A percentile compares a stretch with the other conserved stretches of the same genome.
Evolutionary conservation across 1,139 yeast species (phyloP).

Genomic region (Protomyces macrosporus): DNA sequence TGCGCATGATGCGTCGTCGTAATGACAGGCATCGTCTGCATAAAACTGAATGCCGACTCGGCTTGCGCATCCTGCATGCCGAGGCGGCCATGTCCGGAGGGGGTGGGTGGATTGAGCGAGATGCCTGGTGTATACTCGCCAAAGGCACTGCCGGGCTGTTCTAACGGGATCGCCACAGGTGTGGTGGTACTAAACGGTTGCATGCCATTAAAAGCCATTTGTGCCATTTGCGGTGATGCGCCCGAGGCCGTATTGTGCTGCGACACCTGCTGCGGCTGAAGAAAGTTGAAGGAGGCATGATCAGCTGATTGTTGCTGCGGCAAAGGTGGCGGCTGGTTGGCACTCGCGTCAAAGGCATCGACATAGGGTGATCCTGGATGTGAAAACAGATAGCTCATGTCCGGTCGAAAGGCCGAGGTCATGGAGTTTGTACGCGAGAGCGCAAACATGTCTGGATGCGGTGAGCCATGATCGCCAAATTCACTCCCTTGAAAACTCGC

Average conservation of each 20-base stretch:
- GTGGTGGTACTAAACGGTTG: not conserved
- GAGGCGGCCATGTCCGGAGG: not conserved
- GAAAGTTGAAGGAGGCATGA: not conserved
- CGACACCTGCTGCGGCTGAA: not conserved
- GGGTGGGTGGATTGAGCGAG: slow-evolving; percentile 21
- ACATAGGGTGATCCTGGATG: not conserved
- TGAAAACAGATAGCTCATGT: not conserved
- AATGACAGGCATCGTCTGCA: slow-evolving; percentile 9
- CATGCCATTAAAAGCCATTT: not conserved
- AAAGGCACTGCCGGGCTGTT: not conserved
- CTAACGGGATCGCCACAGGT: not conserved
- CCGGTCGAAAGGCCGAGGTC: slow-evolving; percentile 11
- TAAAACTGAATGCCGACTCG: not conserved
- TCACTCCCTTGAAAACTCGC: slow-evolving; percentile 6
- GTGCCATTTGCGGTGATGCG: not conserved
- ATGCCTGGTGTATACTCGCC: slow-evolving; percentile 9
- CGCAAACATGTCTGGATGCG: slow-evolving; percentile 5
- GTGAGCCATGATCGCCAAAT: slow-evolving; percentile 11
- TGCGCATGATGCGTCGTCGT: slow-evolving; percentile 2
- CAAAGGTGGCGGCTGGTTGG: not conserved
- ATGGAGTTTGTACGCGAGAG: slow-evolving; percentile 20
- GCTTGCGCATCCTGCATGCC: not conserved
- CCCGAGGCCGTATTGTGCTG: not conserved
- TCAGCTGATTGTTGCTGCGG: not conserved
- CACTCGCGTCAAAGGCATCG: not conserved